Percentiles rank a stretch among this genome's conserved stretches.
phyloP scores from a whole-genome alignment of 2,329 filamentous ascomycete genomes.

The Waltergamsia citrina region DNA sequence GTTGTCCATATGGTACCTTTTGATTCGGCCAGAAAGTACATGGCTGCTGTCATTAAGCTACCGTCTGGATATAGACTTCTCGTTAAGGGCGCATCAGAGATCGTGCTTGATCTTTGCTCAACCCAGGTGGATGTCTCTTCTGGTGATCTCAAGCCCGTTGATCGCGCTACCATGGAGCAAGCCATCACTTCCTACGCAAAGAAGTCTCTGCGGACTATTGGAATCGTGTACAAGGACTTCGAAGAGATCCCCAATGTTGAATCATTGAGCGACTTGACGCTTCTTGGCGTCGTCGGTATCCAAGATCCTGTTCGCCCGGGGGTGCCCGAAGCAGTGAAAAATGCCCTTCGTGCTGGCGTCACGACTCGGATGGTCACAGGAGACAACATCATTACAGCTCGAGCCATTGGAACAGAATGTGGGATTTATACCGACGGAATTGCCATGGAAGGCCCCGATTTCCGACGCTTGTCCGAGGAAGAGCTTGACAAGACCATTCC shows the following conservation, averaged over 20 bases:
- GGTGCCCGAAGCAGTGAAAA: slow-evolving; percentile 53
- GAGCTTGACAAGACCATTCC: slow-evolving; percentile 45
- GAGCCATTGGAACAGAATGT: slow-evolving; percentile 54
- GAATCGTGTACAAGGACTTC: slow-evolving; percentile 65
- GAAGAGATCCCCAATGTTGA: slow-evolving; percentile 32
- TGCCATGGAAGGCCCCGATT: slow-evolving; percentile 57
- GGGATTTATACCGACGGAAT: slow-evolving; percentile 53
- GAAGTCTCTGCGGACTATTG: slow-evolving; percentile 67
- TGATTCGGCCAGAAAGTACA: slow-evolving; percentile 44
- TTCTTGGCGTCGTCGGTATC: slow-evolving; percentile 62
- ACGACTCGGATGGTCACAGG: slow-evolving; percentile 65
- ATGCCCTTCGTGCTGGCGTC: slow-evolving; percentile 56
- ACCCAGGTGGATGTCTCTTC: slow-evolving; percentile 20
- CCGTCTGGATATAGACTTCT: slow-evolving; percentile 34
- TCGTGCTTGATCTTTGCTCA: slow-evolving; percentile 37
- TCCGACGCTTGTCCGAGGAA: slow-evolving; percentile 43
- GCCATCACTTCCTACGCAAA: slow-evolving; percentile 49
- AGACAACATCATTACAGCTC: slow-evolving; percentile 57
- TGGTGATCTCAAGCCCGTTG: slow-evolving; percentile 35
- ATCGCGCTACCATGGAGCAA: slow-evolving; percentile 37
- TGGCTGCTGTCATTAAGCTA: slow-evolving; percentile 44
- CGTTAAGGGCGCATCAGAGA: slow-evolving; percentile 48
- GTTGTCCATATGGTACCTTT: slow-evolving; percentile 42
- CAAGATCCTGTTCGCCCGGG: slow-evolving; percentile 60
- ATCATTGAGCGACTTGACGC: slow-evolving; percentile 57